phyloP scores from a whole-genome alignment of 2,329 filamentous ascomycete genomes.

The Ophiostoma sp. region DNA sequence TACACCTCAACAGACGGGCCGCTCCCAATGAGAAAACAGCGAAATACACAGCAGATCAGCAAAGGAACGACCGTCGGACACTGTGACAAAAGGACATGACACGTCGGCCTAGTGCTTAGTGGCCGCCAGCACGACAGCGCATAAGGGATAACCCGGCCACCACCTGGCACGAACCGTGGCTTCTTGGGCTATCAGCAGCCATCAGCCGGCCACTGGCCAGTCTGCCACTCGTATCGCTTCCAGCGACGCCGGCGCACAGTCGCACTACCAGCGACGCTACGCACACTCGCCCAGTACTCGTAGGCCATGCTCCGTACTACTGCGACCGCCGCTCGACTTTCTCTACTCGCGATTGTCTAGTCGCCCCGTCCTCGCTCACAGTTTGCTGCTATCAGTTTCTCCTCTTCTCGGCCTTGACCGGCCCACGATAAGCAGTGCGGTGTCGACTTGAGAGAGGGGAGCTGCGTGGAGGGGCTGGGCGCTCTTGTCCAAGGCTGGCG shows the following conservation, averaged over 20 bases:
- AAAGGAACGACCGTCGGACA: not conserved
- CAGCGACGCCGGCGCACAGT: not conserved
- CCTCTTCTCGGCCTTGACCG: slow-evolving; percentile 4
- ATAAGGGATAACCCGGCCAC: not conserved
- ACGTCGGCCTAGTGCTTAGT: slow-evolving; percentile 1
- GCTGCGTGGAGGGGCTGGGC: slow-evolving; percentile 1
- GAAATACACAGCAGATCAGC: not conserved
- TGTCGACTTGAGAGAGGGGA: not conserved
- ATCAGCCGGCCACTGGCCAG: not conserved
- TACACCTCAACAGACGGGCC: too few relatives aligned
- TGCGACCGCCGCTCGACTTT: not conserved
- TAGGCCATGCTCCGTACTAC: not conserved
- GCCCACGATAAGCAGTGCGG: not conserved
- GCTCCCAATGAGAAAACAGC: not conserved
- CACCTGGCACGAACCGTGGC: not conserved
- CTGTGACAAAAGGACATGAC: slow-evolving; percentile 5
- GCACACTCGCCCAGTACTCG: not conserved
- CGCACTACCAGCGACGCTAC: not conserved
- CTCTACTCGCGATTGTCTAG: too few relatives aligned
- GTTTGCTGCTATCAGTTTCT: not conserved
- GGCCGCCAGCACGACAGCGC: not conserved
- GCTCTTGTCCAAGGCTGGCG: not conserved
- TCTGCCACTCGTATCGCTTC: not conserved
- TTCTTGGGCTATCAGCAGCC: not conserved
- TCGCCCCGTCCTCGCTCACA: not conserved